Evolutionary conservation across 2,329 filamentous ascomycete genomes (phyloP).

Genomic region (Chaetomiaceae sp.): DNA sequence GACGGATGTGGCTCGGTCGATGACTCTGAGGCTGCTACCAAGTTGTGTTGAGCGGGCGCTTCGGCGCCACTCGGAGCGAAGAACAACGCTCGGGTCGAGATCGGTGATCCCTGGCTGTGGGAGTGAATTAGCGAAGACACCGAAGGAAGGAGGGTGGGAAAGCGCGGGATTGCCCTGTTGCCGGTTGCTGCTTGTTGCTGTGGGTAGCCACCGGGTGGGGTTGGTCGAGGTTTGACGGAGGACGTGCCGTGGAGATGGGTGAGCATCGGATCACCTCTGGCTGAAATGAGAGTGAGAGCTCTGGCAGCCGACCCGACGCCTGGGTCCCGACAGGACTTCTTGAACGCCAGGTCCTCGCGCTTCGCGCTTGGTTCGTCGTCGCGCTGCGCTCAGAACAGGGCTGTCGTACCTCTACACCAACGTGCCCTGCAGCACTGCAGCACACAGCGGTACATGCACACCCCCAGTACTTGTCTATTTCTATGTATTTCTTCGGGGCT

Average conservation of each 20-base stretch:
- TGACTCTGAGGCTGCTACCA: too few relatives aligned
- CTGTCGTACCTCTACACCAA: too few relatives aligned
- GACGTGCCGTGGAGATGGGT: constrained; percentile 10
- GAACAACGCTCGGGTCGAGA: neutral
- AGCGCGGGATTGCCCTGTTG: constrained; percentile 2
- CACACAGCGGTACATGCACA: too few relatives aligned
- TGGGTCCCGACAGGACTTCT: neutral
- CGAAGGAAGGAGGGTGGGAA: neutral
- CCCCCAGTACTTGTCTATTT: too few relatives aligned
- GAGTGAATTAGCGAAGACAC: neutral
- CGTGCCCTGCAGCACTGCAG: too few relatives aligned
- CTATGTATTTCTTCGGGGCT: too few relatives aligned
- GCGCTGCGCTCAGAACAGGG: neutral
- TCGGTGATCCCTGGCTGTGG: too few relatives aligned
- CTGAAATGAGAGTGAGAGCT: constrained; percentile 1
- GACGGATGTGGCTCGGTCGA: neutral
- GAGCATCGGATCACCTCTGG: constrained; percentile 10
- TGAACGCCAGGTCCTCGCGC: constrained; percentile 7
- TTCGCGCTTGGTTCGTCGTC: constrained; percentile 10
- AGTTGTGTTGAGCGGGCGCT: too few relatives aligned
- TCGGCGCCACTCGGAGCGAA: too few relatives aligned
- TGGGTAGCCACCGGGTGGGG: constrained; percentile 6
- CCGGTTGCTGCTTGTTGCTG: too few relatives aligned
- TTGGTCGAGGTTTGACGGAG: neutral
- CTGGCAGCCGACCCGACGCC: too few relatives aligned